Evolutionary conservation across 345 rosid species (phyloP).

Genomic region (Alliaria petiolata): DNA sequence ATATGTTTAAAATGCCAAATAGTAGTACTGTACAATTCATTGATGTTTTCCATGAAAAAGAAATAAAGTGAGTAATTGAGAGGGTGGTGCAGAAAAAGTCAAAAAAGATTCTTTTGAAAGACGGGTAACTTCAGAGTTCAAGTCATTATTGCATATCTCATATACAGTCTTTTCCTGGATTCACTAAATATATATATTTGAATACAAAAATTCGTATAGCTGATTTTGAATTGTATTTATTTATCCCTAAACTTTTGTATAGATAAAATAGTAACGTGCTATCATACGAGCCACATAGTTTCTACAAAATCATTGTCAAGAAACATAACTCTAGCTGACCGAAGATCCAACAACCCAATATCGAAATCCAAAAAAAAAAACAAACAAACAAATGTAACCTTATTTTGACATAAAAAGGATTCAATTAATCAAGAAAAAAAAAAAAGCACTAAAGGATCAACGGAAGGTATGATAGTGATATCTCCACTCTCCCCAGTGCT

Average conservation of each 20-base stretch:
- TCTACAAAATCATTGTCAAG: background rate
- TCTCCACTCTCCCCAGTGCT: no score
- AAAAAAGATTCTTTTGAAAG: conserved; percentile 31
- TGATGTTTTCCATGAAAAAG: conserved; percentile 20
- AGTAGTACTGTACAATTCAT: conserved; percentile 9
- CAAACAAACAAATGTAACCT: no score
- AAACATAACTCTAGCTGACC: no score
- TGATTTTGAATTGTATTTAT: background rate
- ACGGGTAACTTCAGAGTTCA: conserved; percentile 21
- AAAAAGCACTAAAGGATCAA: no score
- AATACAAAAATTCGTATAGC: background rate
- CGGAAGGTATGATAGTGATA: no score
- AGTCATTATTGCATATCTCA: conserved; percentile 13
- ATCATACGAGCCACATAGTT: background rate
- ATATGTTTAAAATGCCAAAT: background rate
- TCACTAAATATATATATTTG: conserved; percentile 15
- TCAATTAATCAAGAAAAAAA: no score
- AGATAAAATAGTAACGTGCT: background rate
- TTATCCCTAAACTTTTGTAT: no score
- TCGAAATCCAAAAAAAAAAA: no score
- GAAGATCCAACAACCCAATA: no score
- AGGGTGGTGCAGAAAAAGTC: conserved; percentile 13
- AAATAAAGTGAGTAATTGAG: background rate
- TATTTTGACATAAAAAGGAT: no score
- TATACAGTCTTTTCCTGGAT: background rate